Evolutionary conservation across 225 moss, liverwort and hornwort species (phyloP), one percentile per base, ranked within the genome.

Genomic region (Pleurozium schreberi): DNA sequence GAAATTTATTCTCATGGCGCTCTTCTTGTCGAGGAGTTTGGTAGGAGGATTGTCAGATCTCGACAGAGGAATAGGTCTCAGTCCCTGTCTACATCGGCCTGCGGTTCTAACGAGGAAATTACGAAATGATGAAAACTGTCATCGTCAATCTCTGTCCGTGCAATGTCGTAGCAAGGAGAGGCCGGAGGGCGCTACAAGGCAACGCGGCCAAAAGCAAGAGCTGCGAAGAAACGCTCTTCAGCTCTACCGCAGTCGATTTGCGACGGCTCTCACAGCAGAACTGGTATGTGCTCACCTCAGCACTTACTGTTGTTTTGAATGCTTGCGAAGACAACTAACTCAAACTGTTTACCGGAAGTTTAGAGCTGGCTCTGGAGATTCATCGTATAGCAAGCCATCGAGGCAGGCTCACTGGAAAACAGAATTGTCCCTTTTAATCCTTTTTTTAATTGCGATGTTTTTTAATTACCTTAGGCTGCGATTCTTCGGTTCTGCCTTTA

Each of bases 131-230:
- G 90, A 67, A 65, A 87, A 31, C 6, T 52, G 21, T 87, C 47
- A 80, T 45, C 76, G 12, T 64, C 85, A 62, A 47, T 84, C 67
- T 36, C 66, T 93, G 61, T 80, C 87, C 19, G 87, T 94, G 89
- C 92, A 89, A 91, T 96, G 96, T 85, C 92, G 94, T 42, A 85
- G 90, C 75, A 96, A 82, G 92, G 94, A 92, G 84, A 91, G 86
- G 50, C 87, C 92, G 85, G 93, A 93, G 66, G 94, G 90, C 77
- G 93, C 94, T 55, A 97, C 98, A 65, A 93, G 98, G 82, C 96
- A 96, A 82, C 97, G 98, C 10, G 93, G 95, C 30, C 94, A 86
- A 69, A 97, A 96, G 93, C 97, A 97, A 77, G 98, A 97, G 89
- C 90, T 91, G 52, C 93, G 96, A 65, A 91, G 96, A 78, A 90